These are phyloP conservation scores for Russula ochroleuca DNA, from an alignment of 768 basidiomycete species.

Conservation along the genomic window DNA sequence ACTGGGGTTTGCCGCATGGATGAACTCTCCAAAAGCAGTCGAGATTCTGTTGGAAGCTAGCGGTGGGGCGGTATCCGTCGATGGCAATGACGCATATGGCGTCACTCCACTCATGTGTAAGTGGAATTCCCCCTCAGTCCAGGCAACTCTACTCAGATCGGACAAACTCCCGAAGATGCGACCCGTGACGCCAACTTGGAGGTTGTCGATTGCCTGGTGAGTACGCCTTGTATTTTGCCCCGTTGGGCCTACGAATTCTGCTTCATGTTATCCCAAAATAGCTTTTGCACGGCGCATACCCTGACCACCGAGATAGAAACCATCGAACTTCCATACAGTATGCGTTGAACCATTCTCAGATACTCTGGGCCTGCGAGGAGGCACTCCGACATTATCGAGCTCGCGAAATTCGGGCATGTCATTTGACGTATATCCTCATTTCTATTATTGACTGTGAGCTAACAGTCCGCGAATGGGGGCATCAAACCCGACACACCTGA, in stretches of 20 bases:
- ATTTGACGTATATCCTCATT: neutral
- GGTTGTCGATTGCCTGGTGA: conserved; percentile 63
- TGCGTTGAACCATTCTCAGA: conserved; percentile 54
- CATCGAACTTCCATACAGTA: conserved; percentile 71
- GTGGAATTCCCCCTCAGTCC: conserved; percentile 33
- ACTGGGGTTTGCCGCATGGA: conserved; percentile 74
- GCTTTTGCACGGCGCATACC: conserved; percentile 66
- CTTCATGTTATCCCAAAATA: conserved; percentile 29
- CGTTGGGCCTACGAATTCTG: conserved; percentile 1
- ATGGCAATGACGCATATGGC: conserved; percentile 69
- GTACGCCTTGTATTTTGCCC: conserved; percentile 29
- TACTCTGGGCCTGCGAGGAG: conserved; percentile 68
- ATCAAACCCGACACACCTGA: conserved; percentile 59
- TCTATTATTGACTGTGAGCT: neutral
- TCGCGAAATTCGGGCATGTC: conserved; percentile 53
- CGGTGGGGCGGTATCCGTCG: conserved; percentile 58
- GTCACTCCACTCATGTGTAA: conserved; percentile 83
- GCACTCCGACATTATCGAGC: conserved; percentile 58
- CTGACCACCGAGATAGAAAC: conserved; percentile 68
- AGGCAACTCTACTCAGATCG: conserved; percentile 5
- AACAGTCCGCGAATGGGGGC: conserved; percentile 30
- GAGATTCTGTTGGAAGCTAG: conserved; percentile 60
- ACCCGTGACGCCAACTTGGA: conserved; percentile 66
- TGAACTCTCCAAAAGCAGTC: conserved; percentile 60
- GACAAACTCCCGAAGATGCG: conserved; percentile 49